Percentiles rank a stretch among this genome's conserved stretches.
Evolutionary conservation across 169 alveolate species (phyloP).

Genomic region (Besnoitia besnoiti): DNA sequence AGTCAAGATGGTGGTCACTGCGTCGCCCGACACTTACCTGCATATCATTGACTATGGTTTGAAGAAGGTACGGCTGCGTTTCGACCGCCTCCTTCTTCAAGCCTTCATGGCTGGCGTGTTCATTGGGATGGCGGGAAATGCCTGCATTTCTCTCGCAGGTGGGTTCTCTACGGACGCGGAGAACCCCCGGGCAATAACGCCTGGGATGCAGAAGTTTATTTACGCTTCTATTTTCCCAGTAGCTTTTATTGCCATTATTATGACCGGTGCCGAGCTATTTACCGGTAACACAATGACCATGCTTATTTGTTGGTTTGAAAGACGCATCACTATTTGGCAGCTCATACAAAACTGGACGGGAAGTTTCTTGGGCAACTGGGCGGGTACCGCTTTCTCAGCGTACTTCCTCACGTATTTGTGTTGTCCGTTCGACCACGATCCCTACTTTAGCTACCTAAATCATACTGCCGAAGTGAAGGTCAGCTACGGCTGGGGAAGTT

Average conservation of each 20-base stretch:
- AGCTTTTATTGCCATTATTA: slow-evolving; percentile 52
- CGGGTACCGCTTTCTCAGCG: slow-evolving; percentile 37
- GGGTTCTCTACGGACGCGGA: slow-evolving; percentile 6
- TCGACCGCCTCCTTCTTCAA: slow-evolving; percentile 54
- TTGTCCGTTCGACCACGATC: slow-evolving; percentile 31
- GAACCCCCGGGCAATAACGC: slow-evolving; percentile 20
- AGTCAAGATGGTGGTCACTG: slow-evolving; percentile 47
- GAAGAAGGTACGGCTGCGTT: slow-evolving; percentile 37
- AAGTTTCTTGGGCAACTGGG: slow-evolving; percentile 44
- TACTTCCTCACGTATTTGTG: slow-evolving; percentile 43
- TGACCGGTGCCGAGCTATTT: slow-evolving; percentile 61
- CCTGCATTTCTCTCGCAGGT: slow-evolving; percentile 45
- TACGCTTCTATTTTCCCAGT: slow-evolving; percentile 51
- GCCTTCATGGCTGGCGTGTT: slow-evolving; percentile 64
- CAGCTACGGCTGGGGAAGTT: background rate
- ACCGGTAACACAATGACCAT: slow-evolving; percentile 65
- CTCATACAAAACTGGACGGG: slow-evolving; percentile 51
- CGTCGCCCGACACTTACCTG: slow-evolving; percentile 45
- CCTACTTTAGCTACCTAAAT: slow-evolving; percentile 13
- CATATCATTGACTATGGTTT: slow-evolving; percentile 45
- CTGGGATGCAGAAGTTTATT: slow-evolving; percentile 48
- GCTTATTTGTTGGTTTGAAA: slow-evolving; percentile 38
- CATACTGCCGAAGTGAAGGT: background rate
- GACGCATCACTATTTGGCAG: slow-evolving; percentile 37
- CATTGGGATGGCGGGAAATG: slow-evolving; percentile 56